Conservation (phyloP, 176 grass and related monocot species). For the Rhynchospora tenuis region DNA sequence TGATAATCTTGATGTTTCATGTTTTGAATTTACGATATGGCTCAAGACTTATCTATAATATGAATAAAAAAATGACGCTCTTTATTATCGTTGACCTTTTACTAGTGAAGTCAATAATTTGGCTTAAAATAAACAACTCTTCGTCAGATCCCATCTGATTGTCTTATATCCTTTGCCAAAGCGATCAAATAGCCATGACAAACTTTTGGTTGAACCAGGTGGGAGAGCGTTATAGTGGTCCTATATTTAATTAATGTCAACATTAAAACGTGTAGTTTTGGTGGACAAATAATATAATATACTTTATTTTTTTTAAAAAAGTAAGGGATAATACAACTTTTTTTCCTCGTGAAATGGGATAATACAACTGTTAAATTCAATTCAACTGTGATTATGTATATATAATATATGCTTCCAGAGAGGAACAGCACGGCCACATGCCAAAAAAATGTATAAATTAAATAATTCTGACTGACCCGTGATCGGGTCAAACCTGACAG, state of each 20-base stretch:
- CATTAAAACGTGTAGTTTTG: not conserved
- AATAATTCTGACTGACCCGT: not conserved
- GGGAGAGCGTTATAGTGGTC: not conserved
- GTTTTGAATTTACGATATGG: no score
- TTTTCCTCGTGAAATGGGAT: no score
- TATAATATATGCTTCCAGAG: not conserved
- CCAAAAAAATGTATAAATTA: not conserved
- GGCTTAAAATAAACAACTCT: no score
- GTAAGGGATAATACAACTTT: not conserved
- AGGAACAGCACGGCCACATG: not conserved
- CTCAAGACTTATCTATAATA: no score
- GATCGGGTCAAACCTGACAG: conserved; percentile 1
- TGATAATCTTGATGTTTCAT: no score
- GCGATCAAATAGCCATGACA: not conserved
- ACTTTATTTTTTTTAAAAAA: not conserved
- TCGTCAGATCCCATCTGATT: no score
- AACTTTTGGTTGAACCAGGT: not conserved
- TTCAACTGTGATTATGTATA: not conserved
- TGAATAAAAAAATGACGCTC: no score
- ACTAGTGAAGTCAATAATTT: no score
- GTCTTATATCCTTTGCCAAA: no score
- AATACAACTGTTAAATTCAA: not conserved
- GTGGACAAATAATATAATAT: not conserved
- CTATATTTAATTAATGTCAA: not conserved
- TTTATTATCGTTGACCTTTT: no score